Percentiles rank a stretch among this genome's conserved stretches.
Conservation (phyloP, 1,139 yeast species). For the Blastobotrys buckinghamii region DNA sequence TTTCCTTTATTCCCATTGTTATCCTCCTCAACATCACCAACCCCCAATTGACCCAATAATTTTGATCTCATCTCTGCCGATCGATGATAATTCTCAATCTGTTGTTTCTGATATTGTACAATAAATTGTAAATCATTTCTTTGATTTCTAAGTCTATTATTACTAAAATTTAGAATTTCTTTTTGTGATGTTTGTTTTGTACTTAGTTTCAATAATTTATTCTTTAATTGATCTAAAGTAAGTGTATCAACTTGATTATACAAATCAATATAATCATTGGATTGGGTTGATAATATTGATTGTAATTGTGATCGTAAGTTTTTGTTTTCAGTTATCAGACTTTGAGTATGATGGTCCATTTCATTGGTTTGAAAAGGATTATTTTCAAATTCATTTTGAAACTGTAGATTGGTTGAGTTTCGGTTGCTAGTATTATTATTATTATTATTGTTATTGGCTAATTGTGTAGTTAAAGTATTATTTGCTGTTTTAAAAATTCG, state of each 20-base stretch:
- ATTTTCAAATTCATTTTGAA: too few species aligned
- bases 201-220: neutral
- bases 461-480: too few species aligned
- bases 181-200: neutral
- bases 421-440: neutral
- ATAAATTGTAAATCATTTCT: constrained; percentile 17
- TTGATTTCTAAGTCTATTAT: constrained; percentile 13
- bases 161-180: constrained; percentile 1
- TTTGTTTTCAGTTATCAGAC: constrained; percentile 11
- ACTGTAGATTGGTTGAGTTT: too few species aligned
- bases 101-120: constrained; percentile 12
- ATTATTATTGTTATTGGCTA: neutral
- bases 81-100: constrained; percentile 12
- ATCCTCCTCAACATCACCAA: neutral
- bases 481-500: neutral
- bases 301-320: constrained; percentile 9
- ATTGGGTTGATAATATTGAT: neutral
- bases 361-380: constrained; percentile 14
- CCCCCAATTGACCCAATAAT: constrained; percentile 9
- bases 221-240: constrained; percentile 3
- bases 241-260: constrained; percentile 5
- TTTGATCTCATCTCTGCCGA: constrained; percentile 12
- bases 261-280: constrained; percentile 2
- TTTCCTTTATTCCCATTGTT: too few species aligned
- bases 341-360: constrained; percentile 7